Conservation (phyloP, 345 rosid genomes). For the Ricinus communis region DNA sequence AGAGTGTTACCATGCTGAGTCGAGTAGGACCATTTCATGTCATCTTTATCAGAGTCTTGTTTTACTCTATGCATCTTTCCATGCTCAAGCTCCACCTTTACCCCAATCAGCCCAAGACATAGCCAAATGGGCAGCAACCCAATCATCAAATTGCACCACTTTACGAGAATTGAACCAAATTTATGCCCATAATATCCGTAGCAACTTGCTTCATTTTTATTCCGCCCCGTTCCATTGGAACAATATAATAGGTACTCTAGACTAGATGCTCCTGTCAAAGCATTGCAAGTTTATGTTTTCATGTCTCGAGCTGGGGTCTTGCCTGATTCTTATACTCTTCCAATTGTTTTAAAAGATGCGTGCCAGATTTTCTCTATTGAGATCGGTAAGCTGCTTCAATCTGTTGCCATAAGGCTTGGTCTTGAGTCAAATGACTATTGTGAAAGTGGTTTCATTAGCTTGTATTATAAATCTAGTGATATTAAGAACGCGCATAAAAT, state of each 20-base stretch:
- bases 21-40: conserved; percentile 15
- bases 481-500: conserved; percentile 45
- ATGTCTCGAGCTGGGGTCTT: conserved; percentile 57
- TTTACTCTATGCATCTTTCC: conserved; percentile 11
- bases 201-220: conserved; percentile 38
- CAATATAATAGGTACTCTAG: conserved; percentile 62
- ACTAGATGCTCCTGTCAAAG: conserved; percentile 50
- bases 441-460: conserved; percentile 65
- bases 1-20: no score
- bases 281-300: conserved; percentile 40
- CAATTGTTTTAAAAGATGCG: conserved; percentile 59
- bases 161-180: conserved; percentile 45
- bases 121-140: conserved; percentile 33
- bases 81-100: neutral
- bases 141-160: conserved; percentile 43
- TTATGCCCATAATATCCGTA: conserved; percentile 53
- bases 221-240: conserved; percentile 59
- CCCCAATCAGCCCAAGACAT: conserved; percentile 32
- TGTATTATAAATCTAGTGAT: conserved; percentile 58
- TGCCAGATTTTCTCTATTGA: conserved; percentile 38
- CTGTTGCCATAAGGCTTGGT: conserved; percentile 52
- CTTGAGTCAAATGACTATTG: conserved; percentile 60
- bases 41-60: conserved; percentile 19
- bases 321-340: conserved; percentile 76
- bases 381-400: conserved; percentile 63